Evolutionary conservation across 2,329 filamentous ascomycete species (phyloP).

Genomic region (Arachnomyces sp.): DNA sequence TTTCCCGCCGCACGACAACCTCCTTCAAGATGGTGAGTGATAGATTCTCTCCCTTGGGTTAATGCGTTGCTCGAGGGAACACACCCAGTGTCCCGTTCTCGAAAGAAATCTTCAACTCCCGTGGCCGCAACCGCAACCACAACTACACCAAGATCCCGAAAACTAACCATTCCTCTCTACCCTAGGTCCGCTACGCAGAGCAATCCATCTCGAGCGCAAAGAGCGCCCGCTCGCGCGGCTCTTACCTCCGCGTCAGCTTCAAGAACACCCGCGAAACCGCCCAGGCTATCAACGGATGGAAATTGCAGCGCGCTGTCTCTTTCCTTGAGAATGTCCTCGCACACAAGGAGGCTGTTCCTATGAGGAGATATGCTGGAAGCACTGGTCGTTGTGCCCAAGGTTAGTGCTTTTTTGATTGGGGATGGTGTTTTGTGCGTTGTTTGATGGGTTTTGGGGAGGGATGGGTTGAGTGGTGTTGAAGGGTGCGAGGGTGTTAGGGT

Average conservation of each 20-base stretch:
- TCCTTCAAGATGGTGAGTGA: constrained; percentile 40
- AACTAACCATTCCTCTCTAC: background rate
- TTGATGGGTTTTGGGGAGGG: no score
- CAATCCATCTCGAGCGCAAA: constrained; percentile 79
- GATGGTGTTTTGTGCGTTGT: background rate
- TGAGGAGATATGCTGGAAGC: constrained; percentile 94
- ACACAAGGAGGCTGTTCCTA: constrained; percentile 95
- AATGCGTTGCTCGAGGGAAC: background rate
- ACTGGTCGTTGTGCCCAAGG: constrained; percentile 96
- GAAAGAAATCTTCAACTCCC: background rate
- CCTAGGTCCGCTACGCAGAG: constrained; percentile 90
- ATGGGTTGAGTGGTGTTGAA: constrained; percentile 9
- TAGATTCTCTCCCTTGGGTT: constrained; percentile 9
- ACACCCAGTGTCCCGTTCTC: no score
- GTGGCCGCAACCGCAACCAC: constrained; percentile 1
- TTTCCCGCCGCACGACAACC: constrained; percentile 31
- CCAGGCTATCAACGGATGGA: constrained; percentile 99
- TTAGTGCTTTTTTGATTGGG: constrained; percentile 48
- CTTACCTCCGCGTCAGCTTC: constrained; percentile 98
- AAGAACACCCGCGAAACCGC: constrained; percentile 99
- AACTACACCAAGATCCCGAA: background rate
- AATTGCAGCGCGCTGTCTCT: constrained; percentile 84
- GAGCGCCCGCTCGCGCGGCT: constrained; percentile 95
- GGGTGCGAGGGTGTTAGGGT: background rate
- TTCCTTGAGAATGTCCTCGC: constrained; percentile 98